Evolutionary conservation across 805 yeast species (phyloP), one percentile per base, ranked within the genome.

Genomic region (Lachancea thermotolerans): DNA sequence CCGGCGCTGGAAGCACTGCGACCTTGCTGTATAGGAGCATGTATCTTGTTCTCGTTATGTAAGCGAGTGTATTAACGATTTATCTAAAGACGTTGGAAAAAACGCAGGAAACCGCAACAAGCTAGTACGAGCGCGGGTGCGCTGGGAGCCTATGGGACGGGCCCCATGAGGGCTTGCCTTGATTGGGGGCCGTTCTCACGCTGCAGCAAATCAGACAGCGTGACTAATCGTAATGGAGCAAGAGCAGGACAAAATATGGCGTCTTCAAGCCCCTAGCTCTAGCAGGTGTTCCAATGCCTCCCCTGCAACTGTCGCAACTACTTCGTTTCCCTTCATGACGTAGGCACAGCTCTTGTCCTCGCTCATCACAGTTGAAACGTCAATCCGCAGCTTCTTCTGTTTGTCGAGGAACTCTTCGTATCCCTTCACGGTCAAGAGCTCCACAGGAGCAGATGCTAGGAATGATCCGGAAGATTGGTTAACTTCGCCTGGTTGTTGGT

Each of bases 261-360:
- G 25, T 21, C 7, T 21, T 21, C 7, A 21, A 7, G 56, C 55
- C 12, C 52, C 58, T 27, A 57, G 46, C 17, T 55, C 48, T 37
- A 57, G 39, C 35, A 67, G 48, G 11, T 65, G 54, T 34, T 60
- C 63, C 52, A 52, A 61, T 3, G 71, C 73, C 33, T 60, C 67
- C 31, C 68, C 71, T 4, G 60, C 54, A n/a, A 68, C 65, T 7
- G 67, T 64, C 33, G 73, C 73, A 30, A 69, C 61, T 6, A 67
- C 56, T 33, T 65, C 67, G 40, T 62, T 60, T 30, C 63, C 60
- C 12, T 57, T 60, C 44, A 65, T 38, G 14, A 69, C 65, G 46
- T 67, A 66, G 6, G 71, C 72, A 14, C 57, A 49, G 35, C 65
- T 56, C 21, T 55, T 57, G 44, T 67, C 68, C 17, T 67, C 69